Evolutionary conservation across 768 basidiomycete genomes (phyloP), one percentile per base, ranked within the genome.

Genomic region (Russula earlei): DNA sequence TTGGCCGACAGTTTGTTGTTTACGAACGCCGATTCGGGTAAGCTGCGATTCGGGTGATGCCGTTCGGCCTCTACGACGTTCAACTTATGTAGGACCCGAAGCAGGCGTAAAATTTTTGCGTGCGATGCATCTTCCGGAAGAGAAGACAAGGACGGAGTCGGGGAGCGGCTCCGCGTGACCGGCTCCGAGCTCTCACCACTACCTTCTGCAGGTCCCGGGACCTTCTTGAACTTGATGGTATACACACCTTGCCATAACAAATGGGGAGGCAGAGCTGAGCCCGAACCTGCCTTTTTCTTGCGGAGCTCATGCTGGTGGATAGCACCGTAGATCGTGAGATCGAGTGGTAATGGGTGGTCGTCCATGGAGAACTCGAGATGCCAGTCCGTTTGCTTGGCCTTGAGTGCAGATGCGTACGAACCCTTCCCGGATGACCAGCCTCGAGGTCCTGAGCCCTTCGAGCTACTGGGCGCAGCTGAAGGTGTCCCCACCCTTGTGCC

Each of bases 1-100:
- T 99, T 99, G 10, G 96, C 96, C 2, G 92, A 92, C 25, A 99
- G 74, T 70, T 99, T 99, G 73, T 96, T 97, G 69, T 98, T 99
- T 59, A 98, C 82, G 67, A 99, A 99, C 0, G 89, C 81, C 0
- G 89, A 80, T 60, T 93, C 91, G 2, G 84, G 74, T 17, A 96
- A 73, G 58, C 75, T 77, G 38, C 81, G 77, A 55, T 75, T 80
- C 54, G 81, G 76, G 8, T 79, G 76, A 0, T 70, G 62, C n/a
- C 84, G 77, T 66, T 88, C 87, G 9, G 73, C 70, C 64, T 87
- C 84, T n/a, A 82, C 72, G 0, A 81, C 77, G 61, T 93, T 94
- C 47, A 97, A 70, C 64, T 83, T 84, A 67, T 91, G 85, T 19
- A 99, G 71, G 4, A 94, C 89, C 20, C 91, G 84, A 25, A 99